A percentile compares a stretch with the other conserved stretches of the same genome.
Evolutionary conservation across 768 basidiomycete species (phyloP).

Genomic region (Hypholoma fasciculare): DNA sequence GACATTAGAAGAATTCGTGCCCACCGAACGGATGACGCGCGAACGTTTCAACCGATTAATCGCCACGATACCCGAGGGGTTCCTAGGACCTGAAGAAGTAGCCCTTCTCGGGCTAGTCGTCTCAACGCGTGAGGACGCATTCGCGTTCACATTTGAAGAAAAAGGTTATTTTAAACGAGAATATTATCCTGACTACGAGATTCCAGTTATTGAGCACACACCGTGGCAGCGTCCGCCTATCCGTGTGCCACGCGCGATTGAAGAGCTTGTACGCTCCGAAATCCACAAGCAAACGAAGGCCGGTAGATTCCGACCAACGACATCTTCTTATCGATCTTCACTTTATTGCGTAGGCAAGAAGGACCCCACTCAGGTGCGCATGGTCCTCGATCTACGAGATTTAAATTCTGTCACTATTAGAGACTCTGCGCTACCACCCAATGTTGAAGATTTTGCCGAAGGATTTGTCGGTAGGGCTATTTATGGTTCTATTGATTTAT

Average conservation of each 20-base stretch:
- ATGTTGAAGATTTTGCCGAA: conserved; percentile 24
- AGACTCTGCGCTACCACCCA: conserved; percentile 21
- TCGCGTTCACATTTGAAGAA: conserved; percentile 18
- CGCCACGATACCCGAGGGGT: no score
- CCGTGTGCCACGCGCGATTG: conserved; percentile 22
- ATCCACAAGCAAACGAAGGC: conserved; percentile 16
- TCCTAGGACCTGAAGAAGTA: no score
- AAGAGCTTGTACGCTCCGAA: conserved; percentile 21
- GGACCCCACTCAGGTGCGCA: conserved; percentile 19
- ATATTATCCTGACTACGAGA: conserved; percentile 32
- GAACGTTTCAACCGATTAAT: no score
- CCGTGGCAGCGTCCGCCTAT: conserved; percentile 32
- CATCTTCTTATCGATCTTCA: conserved; percentile 20
- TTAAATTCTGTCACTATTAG: conserved; percentile 32
- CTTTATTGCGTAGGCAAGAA: conserved; percentile 23
- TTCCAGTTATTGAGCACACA: conserved; percentile 30
- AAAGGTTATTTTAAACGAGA: conserved; percentile 27
- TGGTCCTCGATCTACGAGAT: conserved; percentile 31
- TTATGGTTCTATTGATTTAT: conserved; percentile 26
- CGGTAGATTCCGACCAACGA: conserved; percentile 21
- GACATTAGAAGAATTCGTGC: no score
- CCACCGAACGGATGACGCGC: background rate
- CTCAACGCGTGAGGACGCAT: no score
- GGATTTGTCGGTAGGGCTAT: conserved; percentile 20
- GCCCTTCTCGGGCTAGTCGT: no score